These are phyloP conservation scores for Ophiocordyceps robertsii DNA, from an alignment of 2,329 filamentous ascomycete genomes.

Conservation along the genomic window DNA sequence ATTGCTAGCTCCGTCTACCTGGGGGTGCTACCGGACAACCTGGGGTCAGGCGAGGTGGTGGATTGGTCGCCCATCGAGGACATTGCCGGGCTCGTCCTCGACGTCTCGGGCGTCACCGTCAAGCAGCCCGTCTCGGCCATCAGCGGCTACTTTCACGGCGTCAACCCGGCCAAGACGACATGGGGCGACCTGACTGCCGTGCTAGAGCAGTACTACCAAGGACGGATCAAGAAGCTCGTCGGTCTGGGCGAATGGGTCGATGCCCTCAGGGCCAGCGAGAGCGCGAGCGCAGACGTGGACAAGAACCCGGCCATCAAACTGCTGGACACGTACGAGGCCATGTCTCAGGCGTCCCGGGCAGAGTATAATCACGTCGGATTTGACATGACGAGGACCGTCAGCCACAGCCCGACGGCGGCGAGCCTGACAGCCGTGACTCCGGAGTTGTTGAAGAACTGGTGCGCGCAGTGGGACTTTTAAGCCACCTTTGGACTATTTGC, in stretches of 20 bases:
- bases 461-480: conserved; percentile 1
- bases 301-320: conserved; percentile 38
- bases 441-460: neutral
- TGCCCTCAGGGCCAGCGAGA: conserved; percentile 24
- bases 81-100: conserved; percentile 31
- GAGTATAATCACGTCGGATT: neutral
- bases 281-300: conserved; percentile 19
- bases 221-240: conserved; percentile 24
- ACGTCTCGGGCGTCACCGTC: conserved; percentile 24
- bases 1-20: conserved; percentile 34
- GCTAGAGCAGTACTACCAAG: conserved; percentile 26
- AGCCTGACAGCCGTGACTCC: neutral
- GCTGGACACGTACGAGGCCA: conserved; percentile 30
- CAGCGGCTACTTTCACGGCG: conserved; percentile 31
- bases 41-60: conserved; percentile 29
- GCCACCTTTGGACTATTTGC: too few relatives aligned
- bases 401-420: neutral
- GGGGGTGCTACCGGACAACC: conserved; percentile 27
- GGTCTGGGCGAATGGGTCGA: conserved; percentile 30
- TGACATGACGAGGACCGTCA: neutral
- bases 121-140: conserved; percentile 9
- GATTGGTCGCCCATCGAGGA: conserved; percentile 42
- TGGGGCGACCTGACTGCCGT: conserved; percentile 28
- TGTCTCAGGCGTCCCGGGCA: conserved; percentile 2
- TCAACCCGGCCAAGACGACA: conserved; percentile 27